Base-by-base conservation (phyloP, 257 asterid genomes). In the Solanum clarkiae region DNA sequence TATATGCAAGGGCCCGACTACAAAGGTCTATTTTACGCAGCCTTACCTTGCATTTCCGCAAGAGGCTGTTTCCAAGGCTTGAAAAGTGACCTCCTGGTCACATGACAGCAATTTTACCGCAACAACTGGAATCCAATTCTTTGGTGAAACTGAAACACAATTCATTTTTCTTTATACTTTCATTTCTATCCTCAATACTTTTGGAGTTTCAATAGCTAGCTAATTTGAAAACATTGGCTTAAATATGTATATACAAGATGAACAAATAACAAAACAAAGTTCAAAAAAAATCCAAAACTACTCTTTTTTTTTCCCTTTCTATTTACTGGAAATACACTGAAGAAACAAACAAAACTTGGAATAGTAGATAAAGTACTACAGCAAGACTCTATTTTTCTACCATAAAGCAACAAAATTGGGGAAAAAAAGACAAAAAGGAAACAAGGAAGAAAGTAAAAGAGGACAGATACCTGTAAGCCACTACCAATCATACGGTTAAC, bases 401-500 rank as follows among this genome's bases (percentile, higher is more conserved):
- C 68, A 14, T 10, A 49, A 75, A 22, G 44, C 40, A 75, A 75
- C 26, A 9, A 53, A 45, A 51, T 26, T 16, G 3, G 24, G 24
- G 7, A 36, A 71, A 72, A 72, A 53, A 24, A 15, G 15, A 36
- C 26, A 69, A 69, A 75, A 75, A 75, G 4, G 8, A 51, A 15
- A 45, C 4, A 45, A 72, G 16, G 6, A 36, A 69, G 17, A 70
- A 29, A 68, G 15, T 56, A 20, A 54, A 8, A 80, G 40, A 57
- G 42, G 47, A 59, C 10, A n/a, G 2, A 60, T 56, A 95, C 98
- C 92, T 92, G 94, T 81, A 96, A 92, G 84, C 99, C 99, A 86
- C 97, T 93, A 84, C 94, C 97, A 91, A 96, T 96, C 99, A 96
- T 96, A 87, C 98, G 97, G 87, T 96, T 96, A 87, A 95, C 94